Evolutionary conservation across 2,329 filamentous ascomycete species (phyloP), one percentile per base, ranked within the genome.

Genomic region (Colletotrichum acutatum): DNA sequence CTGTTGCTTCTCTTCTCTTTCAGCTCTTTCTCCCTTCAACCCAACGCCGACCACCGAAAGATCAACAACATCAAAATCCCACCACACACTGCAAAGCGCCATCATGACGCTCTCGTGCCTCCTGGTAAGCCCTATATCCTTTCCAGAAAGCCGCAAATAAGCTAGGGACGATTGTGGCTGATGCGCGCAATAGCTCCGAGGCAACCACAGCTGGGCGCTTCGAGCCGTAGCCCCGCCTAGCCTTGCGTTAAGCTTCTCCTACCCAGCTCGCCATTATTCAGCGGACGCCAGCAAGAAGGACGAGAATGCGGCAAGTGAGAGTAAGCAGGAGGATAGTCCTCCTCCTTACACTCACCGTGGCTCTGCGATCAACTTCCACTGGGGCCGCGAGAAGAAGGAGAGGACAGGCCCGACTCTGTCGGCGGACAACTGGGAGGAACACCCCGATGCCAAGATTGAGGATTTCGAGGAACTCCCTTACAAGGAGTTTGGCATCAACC

Each of bases 401-500:
- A 71, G 70, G 16, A 56, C 64, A 3, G 72, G 62, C 9, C 72
- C 72, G 14, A 65, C 69, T 4, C 49, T 75, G 32, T 73, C 69
- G 2, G 72, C 66, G 8, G 62, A 82, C 49, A 83, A 85, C 66
- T 86, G 84, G 84, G 84, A 86, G 72, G 83, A 85, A 63, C 82
- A 83, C 5, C 78, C 82, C 3, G 83, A 86, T 70, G 82, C 80
- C 32, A 80, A 81, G 61, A 84, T 86, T 66, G 79, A 83, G 71
- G 82, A 82, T n/a, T 86, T 86, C 42, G 80, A 82, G n/a, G 84
- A 86, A 69, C 79, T 86, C 2, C 84, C 84, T 4, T 84, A 85
- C 74, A 81, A 84, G n/a, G 78, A 84, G 77, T 98, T 98, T 77
- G 97, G 97, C 19, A 92, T 95, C 77, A 99, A 99, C 78, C 97